Base-by-base conservation (phyloP, 2,329 filamentous ascomycete genomes). In the Plenodomus lindquistii region DNA sequence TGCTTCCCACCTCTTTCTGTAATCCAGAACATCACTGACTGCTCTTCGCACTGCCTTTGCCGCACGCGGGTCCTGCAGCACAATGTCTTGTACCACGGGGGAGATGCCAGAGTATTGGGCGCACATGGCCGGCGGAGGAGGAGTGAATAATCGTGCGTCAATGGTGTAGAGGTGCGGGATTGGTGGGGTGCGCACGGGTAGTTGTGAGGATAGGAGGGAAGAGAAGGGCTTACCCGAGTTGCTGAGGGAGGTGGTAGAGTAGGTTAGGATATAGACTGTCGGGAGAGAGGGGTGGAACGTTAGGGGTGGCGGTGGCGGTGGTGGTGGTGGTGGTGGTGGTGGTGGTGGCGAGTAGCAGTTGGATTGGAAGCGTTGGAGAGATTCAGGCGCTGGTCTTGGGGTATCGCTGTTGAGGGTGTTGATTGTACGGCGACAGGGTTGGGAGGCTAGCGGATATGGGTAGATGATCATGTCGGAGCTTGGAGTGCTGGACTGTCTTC, bases 131-230 rank as follows among this genome's bases (percentile, higher is more conserved):
- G 24, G 11, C 0, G 58, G 47, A 1, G 66, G 64, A 0, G 57
- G 56, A 0, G 20, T 46, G 18, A 65, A 49, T 22, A 15, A 19
- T 9, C 46, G 43, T 3, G 57, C 59, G 37, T 59, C 55, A 21
- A 69, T 63, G 16, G 63, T 67, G 54, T 63, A 65, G 8, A 63
- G 50, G 10, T 65, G 58, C 0, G 52, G 54, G 15, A 60, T 55
- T 10, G 45, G 44, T 1, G 46, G 52, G 5, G 34, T 22, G 11
- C 55, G 47, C 4, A 5, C 13, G 2, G 59, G 59, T 0, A 63
- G 27, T 20, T 66, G 55, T 1, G 49, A 42, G n/a, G 49, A 11
- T 13, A 63, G 51, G 13, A 65, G 46, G 3, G 17, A 8, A 9
- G 40, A 17, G 18, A 45, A 20, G n/a, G 51, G 37, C 15, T 35